These are phyloP conservation scores for Hirschfeldia incana DNA, from an alignment of 345 rosid species.

Conservation along the genomic window DNA sequence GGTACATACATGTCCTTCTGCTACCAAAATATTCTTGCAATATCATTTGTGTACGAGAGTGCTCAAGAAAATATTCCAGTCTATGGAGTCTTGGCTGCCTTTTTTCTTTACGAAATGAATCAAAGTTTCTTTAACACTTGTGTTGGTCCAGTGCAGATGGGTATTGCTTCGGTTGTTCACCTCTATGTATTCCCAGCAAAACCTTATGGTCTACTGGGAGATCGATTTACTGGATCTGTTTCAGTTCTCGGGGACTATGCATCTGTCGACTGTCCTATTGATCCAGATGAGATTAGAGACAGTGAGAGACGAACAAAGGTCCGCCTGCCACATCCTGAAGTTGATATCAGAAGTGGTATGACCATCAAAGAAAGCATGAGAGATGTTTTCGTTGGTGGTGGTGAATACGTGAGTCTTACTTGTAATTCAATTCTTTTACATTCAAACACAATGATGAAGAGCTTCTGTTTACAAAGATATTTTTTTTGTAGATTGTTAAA, in stretches of 20 bases:
- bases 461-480: conserved; percentile 20
- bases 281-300: conserved; percentile 98
- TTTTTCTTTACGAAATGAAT: conserved; percentile 15
- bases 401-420: conserved; percentile 78
- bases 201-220: conserved; percentile 93
- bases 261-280: conserved; percentile 84
- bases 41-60: neutral
- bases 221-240: conserved; percentile 69
- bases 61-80: neutral
- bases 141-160: conserved; percentile 92
- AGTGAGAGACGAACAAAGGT: conserved; percentile 94
- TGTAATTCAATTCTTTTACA: neutral
- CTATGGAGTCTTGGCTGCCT: neutral
- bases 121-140: conserved; percentile 20
- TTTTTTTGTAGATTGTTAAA: conserved; percentile 70
- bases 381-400: conserved; percentile 88
- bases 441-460: no score
- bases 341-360: conserved; percentile 75
- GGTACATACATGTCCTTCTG: conserved; percentile 47
- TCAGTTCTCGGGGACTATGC: conserved; percentile 97
- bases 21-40: conserved; percentile 4
- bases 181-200: conserved; percentile 90
- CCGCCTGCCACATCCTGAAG: conserved; percentile 84
- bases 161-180: conserved; percentile 95
- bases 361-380: conserved; percentile 88